Evolutionary conservation across 2,329 filamentous ascomycete species (phyloP), one percentile per base, ranked within the genome.

Genomic region (Fusarium musae): DNA sequence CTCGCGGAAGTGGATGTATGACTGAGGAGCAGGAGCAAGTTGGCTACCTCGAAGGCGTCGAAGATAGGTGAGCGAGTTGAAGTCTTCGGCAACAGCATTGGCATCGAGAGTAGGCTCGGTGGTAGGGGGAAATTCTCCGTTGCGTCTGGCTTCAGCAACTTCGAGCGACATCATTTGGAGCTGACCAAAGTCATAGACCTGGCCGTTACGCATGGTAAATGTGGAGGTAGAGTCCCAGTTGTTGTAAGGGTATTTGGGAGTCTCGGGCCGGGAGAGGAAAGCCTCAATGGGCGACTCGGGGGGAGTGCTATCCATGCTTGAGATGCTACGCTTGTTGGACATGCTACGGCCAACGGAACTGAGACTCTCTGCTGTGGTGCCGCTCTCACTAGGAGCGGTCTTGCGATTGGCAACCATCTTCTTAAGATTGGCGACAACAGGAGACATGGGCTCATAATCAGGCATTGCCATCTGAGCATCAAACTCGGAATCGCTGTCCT

Each of bases 121-220:
- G 6, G 82, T 84, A 0, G 28, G 12, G 0, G 83, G 83, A 19
- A 84, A 79, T 21, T 76, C 78, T 15, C 74, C 74, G 5, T 79
- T 78, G 16, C 74, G 71, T 7, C 83, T 79, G 37, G 83, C 83
- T 0, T 76, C 59, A 5, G 72, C 67, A 4, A 85, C 66, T 5
- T 64, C 50, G 0, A 73, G 37, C 2, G 75, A 77, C 83, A 85
- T 84, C 17, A 59, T n/a, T 4, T 70, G 64, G 23, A 84, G 61
- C 23, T 78, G 75, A 9, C 52, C 50, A 9, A 66, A 17, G 6
- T 61, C 47, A 11, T 76, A 76, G 23, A 42, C 60, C 19, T 57
- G 63, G 10, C 63, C 63, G 6, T 39, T 66, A 19, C n/a, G 37
- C 26, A 66, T 23, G 19, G n/a, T 43, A 39, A 43, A 42, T 32